Evolutionary conservation across 768 basidiomycete genomes (phyloP), one percentile per base, ranked within the genome.

Genomic region (Pleurotus tuber-regium): DNA sequence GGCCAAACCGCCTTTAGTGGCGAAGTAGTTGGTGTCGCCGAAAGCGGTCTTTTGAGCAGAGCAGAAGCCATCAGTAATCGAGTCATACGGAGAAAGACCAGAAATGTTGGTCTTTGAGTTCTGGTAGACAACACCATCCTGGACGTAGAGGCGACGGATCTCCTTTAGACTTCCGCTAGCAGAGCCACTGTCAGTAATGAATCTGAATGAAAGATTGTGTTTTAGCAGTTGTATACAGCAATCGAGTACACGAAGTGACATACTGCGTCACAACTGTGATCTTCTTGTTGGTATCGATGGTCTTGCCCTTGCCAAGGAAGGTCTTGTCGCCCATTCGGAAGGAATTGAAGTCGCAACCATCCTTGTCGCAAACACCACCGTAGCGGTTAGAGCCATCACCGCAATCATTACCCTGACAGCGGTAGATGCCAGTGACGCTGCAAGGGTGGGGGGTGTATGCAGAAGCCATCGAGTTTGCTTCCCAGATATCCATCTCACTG

Each of bases 331-430:
- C 74, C 69, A 73, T 66, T 60, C 74, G 72, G 65, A 61, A 76
- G 3, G 73, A 70, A 69, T 75, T 77, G 72, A 75, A 77, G 57
- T 76, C 75, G 61, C 75, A 77, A 48, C 75, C 75, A 56, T 70
- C 71, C 50, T 63, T 61, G 61, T 76, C 75, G 61, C 75, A 77
- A 38, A 71, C 61, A 46, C 70, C 68, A 51, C 55, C 57, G 61
- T 68, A 67, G 36, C 67, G 60, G 54, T 61, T 57, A 57, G 54
- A 56, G 19, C 36, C 35, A 10, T 50, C 49, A 44, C 61, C 60
- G 52, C 71, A 72, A 16, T 63, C 56, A 38, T 56, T 61, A 24
- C 70, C 70, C 25, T 54, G 42, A 68, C 74, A 77, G 29, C 57
- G 60, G 9, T 60, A 62, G 58, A 63, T 70, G 35, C 66, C 70